Evolutionary conservation across 306 rosid genomes (phyloP), one percentile per base, ranked within the genome.

Genomic region (Lathyrus sativus): DNA sequence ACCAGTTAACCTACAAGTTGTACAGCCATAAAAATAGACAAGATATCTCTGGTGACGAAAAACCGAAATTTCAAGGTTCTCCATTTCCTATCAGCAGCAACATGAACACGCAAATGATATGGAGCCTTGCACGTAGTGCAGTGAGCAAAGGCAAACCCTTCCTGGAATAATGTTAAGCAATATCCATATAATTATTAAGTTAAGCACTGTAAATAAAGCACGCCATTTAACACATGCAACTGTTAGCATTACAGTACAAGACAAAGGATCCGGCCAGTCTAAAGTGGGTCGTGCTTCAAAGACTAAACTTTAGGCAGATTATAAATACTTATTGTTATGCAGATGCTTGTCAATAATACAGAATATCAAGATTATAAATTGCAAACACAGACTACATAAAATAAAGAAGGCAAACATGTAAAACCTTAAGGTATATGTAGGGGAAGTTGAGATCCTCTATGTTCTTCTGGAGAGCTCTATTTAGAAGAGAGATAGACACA

Each of bases 141-240:
- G 74, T 93, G 97, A 81, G 99, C 91, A 86, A 93, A 93, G 61
- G 99, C 99, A 88, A 93, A 90, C 62, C 99, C 99, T 87, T 93
- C 99, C 99, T 93, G 97, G 53, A 82, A 76, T 60, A 85, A 83
- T 33, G 49, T 15, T 56, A 62, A 22, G 71, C 9, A 51, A 19
- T 41, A 76, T n/a, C 22, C 68, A 83, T 60, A 77, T 80, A 72
- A 76, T 65, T 28, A 78, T 70, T 56, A 63, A 62, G 67, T 24
- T 54, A 56, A 41, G 57, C 42, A 49, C 62, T 19, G 22, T 19
- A 19, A 19, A 19, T 54, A 64, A 50, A 64, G 42, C 42, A 49
- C 38, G 60, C n/a, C 11, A 6, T 35, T 51, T 54, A 66, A 68
- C 49, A 66, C 49, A 33, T 19, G 33, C 51, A 65, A 58, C 41